Evolutionary conservation across 257 asterid species (phyloP).

Genomic region (Anisodus tanguticus): DNA sequence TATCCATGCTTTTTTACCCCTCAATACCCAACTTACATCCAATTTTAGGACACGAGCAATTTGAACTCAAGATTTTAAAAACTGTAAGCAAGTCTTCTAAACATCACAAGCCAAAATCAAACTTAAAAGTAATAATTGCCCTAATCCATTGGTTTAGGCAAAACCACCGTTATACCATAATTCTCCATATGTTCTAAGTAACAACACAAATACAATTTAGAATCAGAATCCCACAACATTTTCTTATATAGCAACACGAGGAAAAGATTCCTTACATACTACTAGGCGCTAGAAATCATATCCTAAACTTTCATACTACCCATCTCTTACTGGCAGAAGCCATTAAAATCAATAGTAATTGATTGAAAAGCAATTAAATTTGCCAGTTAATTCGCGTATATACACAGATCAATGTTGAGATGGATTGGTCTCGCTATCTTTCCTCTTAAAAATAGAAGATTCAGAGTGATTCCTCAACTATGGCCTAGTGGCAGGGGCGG

Average conservation of each 20-base stretch:
- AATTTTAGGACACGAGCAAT: not conserved
- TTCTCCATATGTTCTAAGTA: not conserved
- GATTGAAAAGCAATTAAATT: not conserved
- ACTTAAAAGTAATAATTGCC: slow-evolving; percentile 1
- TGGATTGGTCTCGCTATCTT: too few species aligned
- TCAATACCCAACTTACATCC: not conserved
- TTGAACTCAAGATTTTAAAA: not conserved
- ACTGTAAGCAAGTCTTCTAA: not conserved
- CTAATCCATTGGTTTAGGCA: not conserved
- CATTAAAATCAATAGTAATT: not conserved
- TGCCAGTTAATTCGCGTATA: not conserved
- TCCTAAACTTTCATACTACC: not conserved
- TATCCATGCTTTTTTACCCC: not conserved
- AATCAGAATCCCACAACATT: not conserved
- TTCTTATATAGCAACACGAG: not conserved
- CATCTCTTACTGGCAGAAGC: not conserved
- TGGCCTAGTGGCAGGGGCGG: too few species aligned
- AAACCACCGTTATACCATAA: not conserved
- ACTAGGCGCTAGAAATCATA: slow-evolving; percentile 3
- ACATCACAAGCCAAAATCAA: not conserved
- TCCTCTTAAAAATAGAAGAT: too few species aligned
- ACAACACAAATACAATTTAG: not conserved
- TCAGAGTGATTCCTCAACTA: too few species aligned
- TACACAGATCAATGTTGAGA: too few species aligned
- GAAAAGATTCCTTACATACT: not conserved